Conservation (phyloP, 306 rosid species). For the Castanopsis chinensis region DNA sequence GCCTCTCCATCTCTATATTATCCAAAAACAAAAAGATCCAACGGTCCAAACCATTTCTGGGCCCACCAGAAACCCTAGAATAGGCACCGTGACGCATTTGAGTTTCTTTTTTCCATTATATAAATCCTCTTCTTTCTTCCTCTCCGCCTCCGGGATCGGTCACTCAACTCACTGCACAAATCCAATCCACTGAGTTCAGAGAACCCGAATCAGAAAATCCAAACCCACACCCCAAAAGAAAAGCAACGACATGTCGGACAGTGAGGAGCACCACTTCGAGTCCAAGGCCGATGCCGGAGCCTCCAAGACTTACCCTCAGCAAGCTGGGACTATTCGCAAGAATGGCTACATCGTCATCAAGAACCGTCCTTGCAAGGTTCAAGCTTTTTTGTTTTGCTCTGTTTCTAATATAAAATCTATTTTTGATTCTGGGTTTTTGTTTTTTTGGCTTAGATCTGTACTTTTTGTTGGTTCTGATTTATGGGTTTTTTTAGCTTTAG, state of each 20-base stretch:
- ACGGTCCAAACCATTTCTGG: constrained; percentile 4
- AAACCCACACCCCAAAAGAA: neutral
- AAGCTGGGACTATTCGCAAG: constrained; percentile 81
- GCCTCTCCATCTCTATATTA: too few relatives aligned
- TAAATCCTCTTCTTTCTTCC: too few relatives aligned
- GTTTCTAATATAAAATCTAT: neutral
- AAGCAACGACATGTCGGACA: constrained; percentile 56
- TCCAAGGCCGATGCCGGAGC: constrained; percentile 82
- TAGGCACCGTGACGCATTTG: neutral
- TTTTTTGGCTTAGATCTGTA: neutral
- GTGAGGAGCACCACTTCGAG: constrained; percentile 74
- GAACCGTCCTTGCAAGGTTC: constrained; percentile 71
- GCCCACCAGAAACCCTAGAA: constrained; percentile 9
- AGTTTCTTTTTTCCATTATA: neutral
- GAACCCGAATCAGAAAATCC: neutral
- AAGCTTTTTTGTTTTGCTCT: neutral
- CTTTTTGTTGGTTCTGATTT: neutral
- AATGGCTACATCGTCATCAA: constrained; percentile 75
- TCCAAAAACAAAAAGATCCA: too few relatives aligned
- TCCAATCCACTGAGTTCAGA: constrained; percentile 4
- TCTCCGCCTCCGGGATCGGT: constrained; percentile 7
- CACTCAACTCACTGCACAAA: neutral
- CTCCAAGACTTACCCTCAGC: constrained; percentile 75
- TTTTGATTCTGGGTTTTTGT: neutral
- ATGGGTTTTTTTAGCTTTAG: neutral